Evolutionary conservation across 306 rosid species (phyloP), one percentile per base, ranked within the genome.

Genomic region (Datisca glomerata): DNA sequence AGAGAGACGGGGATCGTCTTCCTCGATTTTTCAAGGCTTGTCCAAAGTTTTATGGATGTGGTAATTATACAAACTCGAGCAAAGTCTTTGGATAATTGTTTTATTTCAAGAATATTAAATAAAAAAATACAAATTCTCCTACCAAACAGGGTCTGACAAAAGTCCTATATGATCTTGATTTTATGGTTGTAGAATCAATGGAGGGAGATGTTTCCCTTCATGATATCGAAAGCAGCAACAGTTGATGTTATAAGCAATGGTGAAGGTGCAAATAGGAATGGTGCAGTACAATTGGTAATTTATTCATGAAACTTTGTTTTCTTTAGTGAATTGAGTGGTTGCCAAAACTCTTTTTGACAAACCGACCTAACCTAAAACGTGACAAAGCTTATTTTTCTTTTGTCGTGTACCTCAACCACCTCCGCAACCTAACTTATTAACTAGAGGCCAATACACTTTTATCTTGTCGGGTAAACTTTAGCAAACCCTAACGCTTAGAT

Each of bases 131-230:
- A n/a, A n/a, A n/a, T n/a, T n/a, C n/a, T n/a, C n/a, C n/a, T n/a
- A n/a, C n/a, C n/a, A n/a, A n/a, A n/a, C n/a, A n/a, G n/a, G n/a
- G n/a, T n/a, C n/a, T n/a, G n/a, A n/a, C n/a, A n/a, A n/a, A n/a
- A 21, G 8, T 12, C 20, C 34, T 5, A 15, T 12, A 18, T 29
- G 9, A 8, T 36, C 2, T 46, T 19, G 6, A 10, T 5, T 41
- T 15, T 1, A 7, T 15, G 47, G 6, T 39, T 47, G 63, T 59
- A 91, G 98, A 84, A 80, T 54, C 92, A 80, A 59, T 91, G 98
- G 98, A 84, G 75, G 80, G 98, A 84, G 38, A 84, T 91, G 98
- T 91, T 91, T 67, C 92, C 98, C 10, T 75, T 76, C 42, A 75
- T 84, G 75, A 66, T 91, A 56, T 70, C 98, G 0, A 91, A 91